These are phyloP conservation scores for Cruciata laevipes DNA, from an alignment of 257 asterid species.

Conservation along the genomic window DNA sequence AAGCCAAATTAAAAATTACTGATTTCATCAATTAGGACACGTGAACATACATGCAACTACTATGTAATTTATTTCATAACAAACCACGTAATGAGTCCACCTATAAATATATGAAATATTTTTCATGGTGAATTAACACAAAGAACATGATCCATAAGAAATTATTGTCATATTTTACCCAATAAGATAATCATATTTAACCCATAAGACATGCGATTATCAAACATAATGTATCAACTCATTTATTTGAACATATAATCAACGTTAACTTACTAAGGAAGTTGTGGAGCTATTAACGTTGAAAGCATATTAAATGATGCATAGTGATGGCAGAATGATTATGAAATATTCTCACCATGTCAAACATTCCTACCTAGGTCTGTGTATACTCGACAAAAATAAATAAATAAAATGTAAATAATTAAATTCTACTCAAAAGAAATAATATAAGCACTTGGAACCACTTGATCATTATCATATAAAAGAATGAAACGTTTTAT, in stretches of 20 bases:
- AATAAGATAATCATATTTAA: neutral
- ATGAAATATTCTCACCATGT: neutral
- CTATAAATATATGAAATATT: neutral
- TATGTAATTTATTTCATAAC: neutral
- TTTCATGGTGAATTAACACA: neutral
- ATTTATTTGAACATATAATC: neutral
- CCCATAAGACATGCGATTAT: neutral
- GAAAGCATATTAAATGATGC: neutral
- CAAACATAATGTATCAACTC: neutral
- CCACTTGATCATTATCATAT: conserved; percentile 9
- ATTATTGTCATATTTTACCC: neutral
- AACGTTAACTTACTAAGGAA: neutral
- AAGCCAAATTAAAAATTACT: neutral
- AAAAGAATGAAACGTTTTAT: neutral
- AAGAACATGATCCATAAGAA: neutral
- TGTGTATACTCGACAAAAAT: neutral
- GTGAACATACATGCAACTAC: neutral
- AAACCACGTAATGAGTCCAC: neutral
- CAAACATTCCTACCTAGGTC: neutral
- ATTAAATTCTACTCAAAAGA: neutral
- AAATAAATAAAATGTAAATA: no score
- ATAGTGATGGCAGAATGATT: neutral
- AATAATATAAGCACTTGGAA: no score
- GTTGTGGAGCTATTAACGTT: neutral
- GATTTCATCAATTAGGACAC: no score